phyloP scores from a whole-genome alignment of 2,329 filamentous ascomycete genomes.

The Aurifilum marmelostoma region DNA sequence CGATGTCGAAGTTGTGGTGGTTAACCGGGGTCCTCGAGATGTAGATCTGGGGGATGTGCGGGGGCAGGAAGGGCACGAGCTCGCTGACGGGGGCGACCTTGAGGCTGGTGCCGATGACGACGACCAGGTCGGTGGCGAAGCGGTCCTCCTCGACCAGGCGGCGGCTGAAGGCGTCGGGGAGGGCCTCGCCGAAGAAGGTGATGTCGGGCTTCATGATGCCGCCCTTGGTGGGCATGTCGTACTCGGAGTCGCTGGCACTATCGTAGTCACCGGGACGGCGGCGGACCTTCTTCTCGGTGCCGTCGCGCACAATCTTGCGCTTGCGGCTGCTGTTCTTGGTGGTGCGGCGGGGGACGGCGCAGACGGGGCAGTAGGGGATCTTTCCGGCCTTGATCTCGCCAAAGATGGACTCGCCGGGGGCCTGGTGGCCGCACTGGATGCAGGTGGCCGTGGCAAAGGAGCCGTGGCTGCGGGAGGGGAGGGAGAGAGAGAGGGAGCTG shows the following conservation, averaged over 20 bases:
- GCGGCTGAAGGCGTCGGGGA: constrained; percentile 81
- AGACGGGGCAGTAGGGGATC: constrained; percentile 78
- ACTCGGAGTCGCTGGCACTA: constrained; percentile 51
- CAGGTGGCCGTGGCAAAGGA: constrained; percentile 93
- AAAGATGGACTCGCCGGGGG: constrained; percentile 77
- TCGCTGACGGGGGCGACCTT: constrained; percentile 96
- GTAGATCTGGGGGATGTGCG: constrained; percentile 86
- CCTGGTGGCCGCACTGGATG: constrained; percentile 75
- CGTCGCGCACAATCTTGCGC: constrained; percentile 57
- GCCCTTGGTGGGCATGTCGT: constrained; percentile 64
- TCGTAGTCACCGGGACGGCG: constrained; percentile 46
- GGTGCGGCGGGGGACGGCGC: constrained; percentile 58
- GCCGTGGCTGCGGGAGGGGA: constrained; percentile 76
- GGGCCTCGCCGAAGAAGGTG: constrained; percentile 92
- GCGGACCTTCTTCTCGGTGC: constrained; percentile 40
- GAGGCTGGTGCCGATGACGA: constrained; percentile 94
- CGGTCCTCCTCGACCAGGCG: constrained; percentile 82
- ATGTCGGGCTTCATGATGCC: constrained; percentile 97
- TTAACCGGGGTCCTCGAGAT: constrained; percentile 82
- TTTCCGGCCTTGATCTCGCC: constrained; percentile 74
- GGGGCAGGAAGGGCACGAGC: constrained; percentile 78
- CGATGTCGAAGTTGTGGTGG: constrained; percentile 95
- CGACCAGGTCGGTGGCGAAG: constrained; percentile 80
- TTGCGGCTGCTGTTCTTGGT: constrained; percentile 55
- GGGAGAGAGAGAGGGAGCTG: background rate